phyloP scores from a whole-genome alignment of 441 rosid genomes.

The Erodium trifolium region DNA sequence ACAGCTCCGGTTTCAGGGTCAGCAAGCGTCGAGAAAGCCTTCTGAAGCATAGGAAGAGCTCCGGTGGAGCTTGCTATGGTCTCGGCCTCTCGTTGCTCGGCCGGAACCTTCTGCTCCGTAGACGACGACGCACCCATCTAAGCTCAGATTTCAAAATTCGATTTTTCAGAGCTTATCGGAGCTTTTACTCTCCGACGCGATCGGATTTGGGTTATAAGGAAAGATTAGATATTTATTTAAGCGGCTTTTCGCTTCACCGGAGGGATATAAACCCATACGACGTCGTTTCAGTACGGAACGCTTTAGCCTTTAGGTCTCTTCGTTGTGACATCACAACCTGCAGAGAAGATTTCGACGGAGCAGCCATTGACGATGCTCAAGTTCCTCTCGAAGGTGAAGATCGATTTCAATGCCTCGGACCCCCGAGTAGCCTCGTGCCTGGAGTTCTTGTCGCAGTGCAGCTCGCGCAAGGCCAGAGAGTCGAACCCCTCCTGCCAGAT shows the following conservation, averaged over 20 bases:
- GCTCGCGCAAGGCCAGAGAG: background rate
- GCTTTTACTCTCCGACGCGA: background rate
- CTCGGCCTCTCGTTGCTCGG: conserved; percentile 58
- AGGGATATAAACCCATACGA: too few species aligned
- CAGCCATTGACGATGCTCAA: background rate
- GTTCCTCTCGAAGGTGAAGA: conserved; percentile 1
- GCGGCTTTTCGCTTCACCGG: too few species aligned
- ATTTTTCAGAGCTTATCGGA: background rate
- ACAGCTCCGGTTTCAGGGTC: conserved; percentile 46
- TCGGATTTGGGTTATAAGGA: background rate
- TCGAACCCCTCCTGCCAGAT: background rate
- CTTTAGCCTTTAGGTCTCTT: too few species aligned
- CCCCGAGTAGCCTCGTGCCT: background rate
- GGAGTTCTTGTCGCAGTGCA: background rate
- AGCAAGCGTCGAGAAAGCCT: conserved; percentile 49
- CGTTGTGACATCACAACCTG: too few species aligned
- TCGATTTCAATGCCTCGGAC: conserved; percentile 4
- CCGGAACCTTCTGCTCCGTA: conserved; percentile 27
- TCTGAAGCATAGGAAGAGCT: conserved; percentile 56
- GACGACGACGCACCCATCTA: conserved; percentile 80
- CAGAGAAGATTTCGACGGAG: background rate
- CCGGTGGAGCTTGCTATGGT: conserved; percentile 67
- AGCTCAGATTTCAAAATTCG: background rate
- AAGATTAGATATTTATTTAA: too few species aligned
- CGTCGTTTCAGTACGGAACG: too few species aligned